Conservation (phyloP, 2,329 filamentous ascomycete genomes). For the Whalleya microplaca region DNA sequence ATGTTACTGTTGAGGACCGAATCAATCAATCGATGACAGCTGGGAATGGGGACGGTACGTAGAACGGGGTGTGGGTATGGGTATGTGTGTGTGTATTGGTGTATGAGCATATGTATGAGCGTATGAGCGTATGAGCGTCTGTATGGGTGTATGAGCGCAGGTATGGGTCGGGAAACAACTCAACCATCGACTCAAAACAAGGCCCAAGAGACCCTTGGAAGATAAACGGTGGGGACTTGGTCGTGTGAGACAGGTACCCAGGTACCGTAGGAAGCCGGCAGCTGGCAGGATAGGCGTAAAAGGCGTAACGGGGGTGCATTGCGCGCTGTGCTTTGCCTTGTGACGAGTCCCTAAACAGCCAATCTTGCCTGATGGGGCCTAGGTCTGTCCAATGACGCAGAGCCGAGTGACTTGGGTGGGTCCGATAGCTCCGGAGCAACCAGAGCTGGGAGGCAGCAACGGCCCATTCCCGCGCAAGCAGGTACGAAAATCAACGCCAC, state of each 20-base stretch:
- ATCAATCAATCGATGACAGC: slow-evolving; percentile 9
- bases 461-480: slow-evolving; percentile 28
- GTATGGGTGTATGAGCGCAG: too few relatives aligned
- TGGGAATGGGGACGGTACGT: too few relatives aligned
- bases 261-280: too few relatives aligned
- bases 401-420: slow-evolving; percentile 9
- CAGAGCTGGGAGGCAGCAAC: slow-evolving; percentile 22
- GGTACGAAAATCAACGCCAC: slow-evolving; percentile 21
- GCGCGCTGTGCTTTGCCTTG: slow-evolving; percentile 9
- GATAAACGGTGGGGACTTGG: slow-evolving; percentile 16
- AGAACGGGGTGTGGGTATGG: too few relatives aligned
- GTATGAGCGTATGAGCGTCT: too few relatives aligned
- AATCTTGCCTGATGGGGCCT: slow-evolving; percentile 4
- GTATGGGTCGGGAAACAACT: slow-evolving; percentile 4
- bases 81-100: too few relatives aligned
- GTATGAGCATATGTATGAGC: too few relatives aligned
- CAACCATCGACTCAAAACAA: slow-evolving; percentile 14
- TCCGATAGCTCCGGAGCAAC: slow-evolving; percentile 13
- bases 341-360: slow-evolving; percentile 5
- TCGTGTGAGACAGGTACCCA: slow-evolving; percentile 22
- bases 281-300: too few relatives aligned
- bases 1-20: slow-evolving; percentile 19
- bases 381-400: slow-evolving; percentile 14
- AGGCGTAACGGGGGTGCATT: not conserved
- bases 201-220: slow-evolving; percentile 4